phyloP scores from a whole-genome alignment of 306 rosid genomes.

The Mimosa bimucronata region DNA sequence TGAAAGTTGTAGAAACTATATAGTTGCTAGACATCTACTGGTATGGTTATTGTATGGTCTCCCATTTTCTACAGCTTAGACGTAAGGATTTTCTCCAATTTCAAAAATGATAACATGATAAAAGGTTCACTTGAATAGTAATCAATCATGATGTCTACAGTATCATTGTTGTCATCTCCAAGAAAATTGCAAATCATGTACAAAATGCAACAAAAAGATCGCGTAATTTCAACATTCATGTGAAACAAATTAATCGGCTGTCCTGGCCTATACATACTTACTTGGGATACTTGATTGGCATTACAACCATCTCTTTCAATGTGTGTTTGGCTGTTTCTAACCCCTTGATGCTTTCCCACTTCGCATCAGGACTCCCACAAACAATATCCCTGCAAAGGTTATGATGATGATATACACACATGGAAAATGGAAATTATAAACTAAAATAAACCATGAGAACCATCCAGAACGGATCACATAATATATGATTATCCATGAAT shows the following conservation, averaged over 20 bases:
- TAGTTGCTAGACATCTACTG: no score
- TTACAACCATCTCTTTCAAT: constrained; percentile 94
- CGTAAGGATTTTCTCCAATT: background rate
- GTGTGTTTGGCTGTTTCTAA: constrained; percentile 83
- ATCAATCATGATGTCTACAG: constrained; percentile 4
- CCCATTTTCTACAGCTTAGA: background rate
- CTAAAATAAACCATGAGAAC: constrained; percentile 19
- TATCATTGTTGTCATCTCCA: constrained; percentile 21
- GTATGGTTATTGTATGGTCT: constrained; percentile 4
- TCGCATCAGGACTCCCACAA: no score
- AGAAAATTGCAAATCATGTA: constrained; percentile 10
- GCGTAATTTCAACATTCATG: constrained; percentile 15
- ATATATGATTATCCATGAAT: constrained; percentile 31
- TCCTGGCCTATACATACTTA: constrained; percentile 44
- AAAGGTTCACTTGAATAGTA: constrained; percentile 3
- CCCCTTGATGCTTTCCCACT: constrained; percentile 98
- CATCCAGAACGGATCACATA: constrained; percentile 3
- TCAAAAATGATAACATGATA: no score
- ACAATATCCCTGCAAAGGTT: constrained; percentile 75
- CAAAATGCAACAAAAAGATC: constrained; percentile 26
- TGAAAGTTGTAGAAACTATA: no score
- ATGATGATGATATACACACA: constrained; percentile 33
- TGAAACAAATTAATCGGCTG: constrained; percentile 4
- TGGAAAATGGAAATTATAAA: constrained; percentile 15
- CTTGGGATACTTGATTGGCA: constrained; percentile 99